Evolutionary conservation across 345 rosid species (phyloP).

Genomic region (Punica granatum): DNA sequence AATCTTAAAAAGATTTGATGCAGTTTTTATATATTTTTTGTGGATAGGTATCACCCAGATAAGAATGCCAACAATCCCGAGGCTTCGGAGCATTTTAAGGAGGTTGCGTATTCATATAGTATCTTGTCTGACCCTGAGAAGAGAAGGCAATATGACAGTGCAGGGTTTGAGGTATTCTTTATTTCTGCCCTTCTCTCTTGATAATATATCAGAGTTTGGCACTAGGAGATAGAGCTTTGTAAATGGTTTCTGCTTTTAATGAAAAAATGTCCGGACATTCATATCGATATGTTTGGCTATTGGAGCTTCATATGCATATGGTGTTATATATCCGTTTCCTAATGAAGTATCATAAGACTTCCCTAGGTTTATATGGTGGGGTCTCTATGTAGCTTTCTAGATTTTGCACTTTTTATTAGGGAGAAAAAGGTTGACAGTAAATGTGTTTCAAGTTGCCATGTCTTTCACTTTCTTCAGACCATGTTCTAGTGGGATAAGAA

Average conservation of each 20-base stretch:
- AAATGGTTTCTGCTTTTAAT: neutral
- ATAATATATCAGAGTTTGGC: neutral
- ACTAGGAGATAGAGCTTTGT: neutral
- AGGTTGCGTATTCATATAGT: slow-evolving; percentile 97
- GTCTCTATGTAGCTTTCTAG: neutral
- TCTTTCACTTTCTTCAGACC: neutral
- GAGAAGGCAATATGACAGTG: slow-evolving; percentile 92
- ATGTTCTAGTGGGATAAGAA: neutral
- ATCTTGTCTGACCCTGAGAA: slow-evolving; percentile 97
- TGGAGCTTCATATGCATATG: neutral
- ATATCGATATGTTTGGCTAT: neutral
- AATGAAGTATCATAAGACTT: neutral
- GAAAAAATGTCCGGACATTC: neutral
- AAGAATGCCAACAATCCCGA: slow-evolving; percentile 93
- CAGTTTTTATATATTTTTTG: slow-evolving; percentile 1
- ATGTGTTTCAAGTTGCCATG: neutral
- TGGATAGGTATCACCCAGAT: slow-evolving; percentile 90
- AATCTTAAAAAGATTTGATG: neutral
- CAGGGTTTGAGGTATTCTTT: slow-evolving; percentile 81
- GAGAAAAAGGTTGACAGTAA: neutral
- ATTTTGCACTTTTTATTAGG: neutral
- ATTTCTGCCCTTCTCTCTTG: neutral
- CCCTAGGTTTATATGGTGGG: neutral
- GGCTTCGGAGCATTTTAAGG: slow-evolving; percentile 92
- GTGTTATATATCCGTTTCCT: neutral